Percentiles rank a stretch among this genome's conserved stretches.
These are phyloP conservation scores for Entomortierella lignicola DNA, from an alignment of 192 early-diverging fungal species.

Conservation along the genomic window DNA sequence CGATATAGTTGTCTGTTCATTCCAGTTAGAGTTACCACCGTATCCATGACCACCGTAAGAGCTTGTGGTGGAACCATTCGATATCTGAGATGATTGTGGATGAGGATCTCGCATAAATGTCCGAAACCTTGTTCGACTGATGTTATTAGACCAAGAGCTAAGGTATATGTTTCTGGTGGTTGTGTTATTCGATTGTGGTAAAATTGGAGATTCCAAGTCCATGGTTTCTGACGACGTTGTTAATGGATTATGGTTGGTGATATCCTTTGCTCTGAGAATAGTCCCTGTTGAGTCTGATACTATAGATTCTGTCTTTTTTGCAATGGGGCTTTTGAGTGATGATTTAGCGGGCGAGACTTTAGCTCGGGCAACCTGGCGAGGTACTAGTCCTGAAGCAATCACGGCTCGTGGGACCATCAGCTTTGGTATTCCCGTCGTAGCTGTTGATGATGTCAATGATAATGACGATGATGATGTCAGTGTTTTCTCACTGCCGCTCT, in stretches of 20 bases:
- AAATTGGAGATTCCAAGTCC: too few relatives aligned
- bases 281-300: not conserved
- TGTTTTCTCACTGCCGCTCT: too few relatives aligned
- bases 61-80: not conserved
- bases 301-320: not conserved
- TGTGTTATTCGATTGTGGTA: too few relatives aligned
- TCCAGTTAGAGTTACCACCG: not conserved
- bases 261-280: constrained; percentile 13
- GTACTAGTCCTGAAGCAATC: constrained; percentile 16
- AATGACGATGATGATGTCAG: not conserved
- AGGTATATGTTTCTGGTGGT: not conserved
- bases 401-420: not conserved
- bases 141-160: not conserved
- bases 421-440: not conserved
- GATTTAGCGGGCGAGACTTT: not conserved
- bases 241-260: not conserved
- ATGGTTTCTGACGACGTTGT: not conserved
- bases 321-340: not conserved
- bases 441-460: not conserved
- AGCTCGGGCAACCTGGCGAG: constrained; percentile 15
- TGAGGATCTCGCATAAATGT: not conserved
- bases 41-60: not conserved
- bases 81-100: not conserved
- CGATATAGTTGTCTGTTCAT: not conserved
- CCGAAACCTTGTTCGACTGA: not conserved